Evolutionary conservation across 225 moss, liverwort and hornwort species (phyloP), one percentile per base, ranked within the genome.

Genomic region (Takakia lepidozioides): DNA sequence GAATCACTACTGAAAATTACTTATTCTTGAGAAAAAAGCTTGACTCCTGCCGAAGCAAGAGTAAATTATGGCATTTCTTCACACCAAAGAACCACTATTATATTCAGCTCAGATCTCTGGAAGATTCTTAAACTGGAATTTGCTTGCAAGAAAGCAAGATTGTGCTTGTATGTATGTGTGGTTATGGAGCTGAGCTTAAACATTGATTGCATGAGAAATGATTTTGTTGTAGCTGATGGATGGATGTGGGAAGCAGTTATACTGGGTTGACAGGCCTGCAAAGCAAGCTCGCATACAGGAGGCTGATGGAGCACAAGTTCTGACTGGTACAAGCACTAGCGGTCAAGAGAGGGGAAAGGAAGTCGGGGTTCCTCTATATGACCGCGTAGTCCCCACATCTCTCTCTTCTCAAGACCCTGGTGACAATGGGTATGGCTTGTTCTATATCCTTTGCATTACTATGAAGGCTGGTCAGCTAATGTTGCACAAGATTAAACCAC

Each of bases 251-350:
- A 11, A 32, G 32, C 68, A 87, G 93, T 63, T 81, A 46, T 83
- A 81, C 64, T 93, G 93, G 93, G 65, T 93, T 54, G 93, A 93
- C 59, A 93, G 78, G 66, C 88, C 88, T 26, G 46, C 73, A 39
- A 70, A 70, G 49, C 76, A 56, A 62, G 59, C 53, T 58, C 59
- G 57, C 34, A 65, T 18, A 49, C 56, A 77, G 29, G 73, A 69
- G 43, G 48, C 48, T 10, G 46, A 29, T 45, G 57, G 57, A 14
- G 28, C 49, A 5, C 57, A 52, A 51, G 49, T 55, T 42, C 20
- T 36, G 32, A 36, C 19, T 25, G 36, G 56, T 46, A 38, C 66
- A 38, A 56, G 32, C 32, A 32, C 7, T 32, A 56, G 32, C 32
- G 11, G 11, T 32, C 32, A 32, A 32, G 88, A 78, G 64, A 69